Evolutionary conservation across 108 stramenopile species (phyloP).

Genomic region (Nitzschia palea): DNA sequence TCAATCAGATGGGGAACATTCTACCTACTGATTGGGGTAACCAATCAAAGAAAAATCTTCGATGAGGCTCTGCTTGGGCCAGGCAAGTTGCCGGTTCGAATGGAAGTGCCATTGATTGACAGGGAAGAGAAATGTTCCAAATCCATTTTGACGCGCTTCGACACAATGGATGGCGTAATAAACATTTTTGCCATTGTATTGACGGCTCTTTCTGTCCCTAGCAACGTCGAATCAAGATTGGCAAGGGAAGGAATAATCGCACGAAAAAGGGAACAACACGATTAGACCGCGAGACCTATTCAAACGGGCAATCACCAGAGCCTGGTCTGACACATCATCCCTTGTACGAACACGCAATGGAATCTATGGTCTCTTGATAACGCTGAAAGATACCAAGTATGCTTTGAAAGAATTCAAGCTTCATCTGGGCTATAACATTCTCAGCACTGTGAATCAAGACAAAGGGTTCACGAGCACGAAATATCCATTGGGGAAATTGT

Average conservation of each 20-base stretch:
- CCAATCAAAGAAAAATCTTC: conserved; percentile 74
- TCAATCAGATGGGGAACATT: conserved; percentile 72
- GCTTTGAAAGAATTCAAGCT: conserved; percentile 74
- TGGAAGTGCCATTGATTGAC: conserved; percentile 75
- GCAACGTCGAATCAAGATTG: too few species aligned
- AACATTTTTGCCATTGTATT: conserved; percentile 70
- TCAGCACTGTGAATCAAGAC: too few species aligned
- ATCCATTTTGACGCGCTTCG: conserved; percentile 77
- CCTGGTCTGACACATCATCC: conserved; percentile 9
- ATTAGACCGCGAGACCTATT: conserved; percentile 31
- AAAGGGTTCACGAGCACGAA: too few species aligned
- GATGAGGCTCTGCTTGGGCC: conserved; percentile 81
- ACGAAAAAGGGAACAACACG: too few species aligned
- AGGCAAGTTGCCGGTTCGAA: conserved; percentile 81
- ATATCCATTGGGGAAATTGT: too few species aligned
- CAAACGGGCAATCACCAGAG: conserved; percentile 21
- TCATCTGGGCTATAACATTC: too few species aligned
- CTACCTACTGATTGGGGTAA: conserved; percentile 85
- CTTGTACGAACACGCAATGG: conserved; percentile 42
- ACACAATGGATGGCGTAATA: conserved; percentile 55
- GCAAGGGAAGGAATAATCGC: too few species aligned
- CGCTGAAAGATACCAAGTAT: conserved; percentile 74
- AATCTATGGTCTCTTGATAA: conserved; percentile 64
- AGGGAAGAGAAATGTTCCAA: conserved; percentile 58
- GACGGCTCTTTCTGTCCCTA: conserved; percentile 51